phyloP scores from a whole-genome alignment of 164 flowering plant genomes.

The Brasenia schreberi region DNA sequence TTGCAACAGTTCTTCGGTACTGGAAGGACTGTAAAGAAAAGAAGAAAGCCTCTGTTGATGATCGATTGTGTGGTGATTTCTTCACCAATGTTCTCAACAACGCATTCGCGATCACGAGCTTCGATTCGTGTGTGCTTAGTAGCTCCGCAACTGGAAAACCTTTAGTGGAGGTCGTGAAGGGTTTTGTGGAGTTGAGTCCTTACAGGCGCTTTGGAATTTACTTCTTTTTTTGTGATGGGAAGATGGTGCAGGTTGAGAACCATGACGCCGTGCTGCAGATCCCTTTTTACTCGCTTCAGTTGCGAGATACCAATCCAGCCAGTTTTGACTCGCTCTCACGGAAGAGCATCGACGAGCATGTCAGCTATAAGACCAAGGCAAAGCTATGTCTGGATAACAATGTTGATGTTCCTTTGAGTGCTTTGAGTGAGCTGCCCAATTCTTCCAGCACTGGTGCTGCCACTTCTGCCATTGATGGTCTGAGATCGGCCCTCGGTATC shows the following conservation, averaged over 20 bases:
- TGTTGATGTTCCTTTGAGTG: constrained; percentile 20
- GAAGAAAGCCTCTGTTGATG: background rate
- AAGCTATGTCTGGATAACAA: constrained; percentile 23
- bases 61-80: constrained; percentile 6
- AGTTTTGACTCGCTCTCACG: background rate
- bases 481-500: background rate
- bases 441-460: constrained; percentile 11
- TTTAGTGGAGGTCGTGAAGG: constrained; percentile 32
- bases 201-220: constrained; percentile 66
- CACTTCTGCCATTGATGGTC: background rate
- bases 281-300: constrained; percentile 42
- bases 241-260: constrained; percentile 29
- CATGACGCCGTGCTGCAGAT: constrained; percentile 67
- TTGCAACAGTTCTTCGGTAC: constrained; percentile 13
- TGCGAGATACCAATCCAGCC: constrained; percentile 3
- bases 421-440: constrained; percentile 27
- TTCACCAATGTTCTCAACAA: constrained; percentile 30
- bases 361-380: constrained; percentile 23
- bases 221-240: constrained; percentile 44
- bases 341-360: constrained; percentile 36
- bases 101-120: constrained; percentile 36
- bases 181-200: constrained; percentile 52
- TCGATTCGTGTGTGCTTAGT: constrained; percentile 46
- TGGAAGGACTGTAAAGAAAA: constrained; percentile 27
- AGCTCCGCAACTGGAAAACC: constrained; percentile 31